Percentiles rank a stretch among this genome's conserved stretches.
Conservation (phyloP, 306 rosid genomes). For the Neltuma alba region DNA sequence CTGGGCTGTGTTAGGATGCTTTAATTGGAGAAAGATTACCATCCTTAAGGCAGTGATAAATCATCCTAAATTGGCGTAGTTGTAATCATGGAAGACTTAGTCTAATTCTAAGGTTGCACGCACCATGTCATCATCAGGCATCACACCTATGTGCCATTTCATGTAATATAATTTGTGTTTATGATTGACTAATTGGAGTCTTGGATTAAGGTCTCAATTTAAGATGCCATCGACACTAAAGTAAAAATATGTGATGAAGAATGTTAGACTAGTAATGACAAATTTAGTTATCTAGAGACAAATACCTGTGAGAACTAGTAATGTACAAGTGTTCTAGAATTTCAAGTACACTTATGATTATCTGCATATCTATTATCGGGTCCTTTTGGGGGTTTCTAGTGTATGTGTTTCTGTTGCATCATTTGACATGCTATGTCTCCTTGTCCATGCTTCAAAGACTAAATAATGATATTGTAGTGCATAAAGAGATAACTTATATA, state of each 20-base stretch:
- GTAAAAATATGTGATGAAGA: neutral
- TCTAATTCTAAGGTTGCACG: neutral
- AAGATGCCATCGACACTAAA: neutral
- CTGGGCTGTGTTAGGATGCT: neutral
- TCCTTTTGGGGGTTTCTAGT: neutral
- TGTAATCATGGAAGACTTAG: neutral
- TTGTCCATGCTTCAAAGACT: slow-evolving; percentile 5
- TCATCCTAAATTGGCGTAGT: neutral
- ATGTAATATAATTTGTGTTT: neutral
- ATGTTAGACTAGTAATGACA: too few species aligned
- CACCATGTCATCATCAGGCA: neutral
- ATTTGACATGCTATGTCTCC: neutral
- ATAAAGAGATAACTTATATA: neutral
- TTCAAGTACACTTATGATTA: neutral
- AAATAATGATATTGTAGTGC: neutral
- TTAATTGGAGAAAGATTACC: neutral
- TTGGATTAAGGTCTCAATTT: neutral
- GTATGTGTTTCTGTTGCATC: neutral
- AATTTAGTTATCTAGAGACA: neutral
- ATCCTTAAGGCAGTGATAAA: neutral
- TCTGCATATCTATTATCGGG: neutral
- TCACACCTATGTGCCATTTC: neutral
- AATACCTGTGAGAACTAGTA: neutral
- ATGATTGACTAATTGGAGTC: neutral
- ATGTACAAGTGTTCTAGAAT: neutral